Evolutionary conservation across 1,139 yeast genomes (phyloP).

Genomic region (Blastobotrys elegans): DNA sequence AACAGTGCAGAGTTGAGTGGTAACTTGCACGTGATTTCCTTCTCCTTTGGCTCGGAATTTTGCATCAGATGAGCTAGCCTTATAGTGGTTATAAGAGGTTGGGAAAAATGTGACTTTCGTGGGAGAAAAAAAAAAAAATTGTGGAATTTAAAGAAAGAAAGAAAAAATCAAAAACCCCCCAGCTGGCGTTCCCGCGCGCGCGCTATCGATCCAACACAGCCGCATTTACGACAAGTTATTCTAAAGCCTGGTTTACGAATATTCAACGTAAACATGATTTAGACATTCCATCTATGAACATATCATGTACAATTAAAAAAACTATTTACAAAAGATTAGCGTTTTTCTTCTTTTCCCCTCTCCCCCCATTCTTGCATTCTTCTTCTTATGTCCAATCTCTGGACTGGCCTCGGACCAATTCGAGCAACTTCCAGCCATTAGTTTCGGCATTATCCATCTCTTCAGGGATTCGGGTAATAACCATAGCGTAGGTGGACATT

Average conservation of each 20-base stretch:
- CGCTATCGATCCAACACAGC: no score
- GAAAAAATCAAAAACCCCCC: no score
- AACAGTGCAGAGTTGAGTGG: not conserved
- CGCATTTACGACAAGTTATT: not conserved
- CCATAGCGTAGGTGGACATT: conserved; percentile 93
- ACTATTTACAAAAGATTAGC: not conserved
- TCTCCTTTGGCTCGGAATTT: no score
- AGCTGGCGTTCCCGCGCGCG: no score
- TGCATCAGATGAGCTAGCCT: no score
- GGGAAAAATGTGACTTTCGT: no score
- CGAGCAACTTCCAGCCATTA: conserved; percentile 96
- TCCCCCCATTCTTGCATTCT: not conserved
- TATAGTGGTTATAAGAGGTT: no score
- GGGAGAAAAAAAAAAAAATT: no score
- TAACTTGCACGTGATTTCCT: not conserved
- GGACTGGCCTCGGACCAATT: conserved; percentile 91
- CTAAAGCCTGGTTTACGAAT: not conserved
- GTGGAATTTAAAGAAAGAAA: not conserved
- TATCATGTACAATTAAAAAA: not conserved
- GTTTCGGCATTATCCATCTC: conserved; percentile 86
- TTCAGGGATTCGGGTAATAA: conserved; percentile 86
- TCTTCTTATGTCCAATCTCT: conserved; percentile 66
- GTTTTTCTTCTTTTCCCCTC: not conserved
- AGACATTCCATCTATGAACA: not conserved
- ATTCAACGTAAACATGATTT: not conserved